These are phyloP conservation scores for Amanita pallidorosea DNA, from an alignment of 768 basidiomycete genomes.

Conservation along the genomic window DNA sequence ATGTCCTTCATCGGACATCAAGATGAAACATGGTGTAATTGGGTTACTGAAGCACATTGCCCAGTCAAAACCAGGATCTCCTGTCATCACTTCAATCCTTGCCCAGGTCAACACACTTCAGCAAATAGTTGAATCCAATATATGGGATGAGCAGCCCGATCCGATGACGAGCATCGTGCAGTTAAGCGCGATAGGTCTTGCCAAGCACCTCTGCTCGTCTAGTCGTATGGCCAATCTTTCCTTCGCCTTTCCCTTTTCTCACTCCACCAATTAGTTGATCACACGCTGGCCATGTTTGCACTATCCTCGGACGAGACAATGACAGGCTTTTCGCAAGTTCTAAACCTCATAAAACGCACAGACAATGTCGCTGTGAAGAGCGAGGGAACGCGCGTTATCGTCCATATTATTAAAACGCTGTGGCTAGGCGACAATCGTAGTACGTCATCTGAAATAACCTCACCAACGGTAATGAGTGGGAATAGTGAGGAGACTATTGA, in stretches of 20 bases:
- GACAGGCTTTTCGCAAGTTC: constrained; percentile 55
- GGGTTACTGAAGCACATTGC: constrained; percentile 84
- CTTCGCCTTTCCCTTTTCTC: neutral
- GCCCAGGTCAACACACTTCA: constrained; percentile 54
- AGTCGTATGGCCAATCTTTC: constrained; percentile 39
- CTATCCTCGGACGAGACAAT: constrained; percentile 21
- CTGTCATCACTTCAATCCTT: constrained; percentile 47
- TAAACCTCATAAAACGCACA: constrained; percentile 67
- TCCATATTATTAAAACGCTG: constrained; percentile 74
- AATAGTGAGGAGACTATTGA: constrained; percentile 22
- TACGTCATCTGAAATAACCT: constrained; percentile 11
- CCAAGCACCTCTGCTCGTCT: constrained; percentile 79
- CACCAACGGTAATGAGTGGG: constrained; percentile 11
- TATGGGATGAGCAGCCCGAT: constrained; percentile 68
- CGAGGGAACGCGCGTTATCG: constrained; percentile 83
- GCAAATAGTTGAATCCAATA: constrained; percentile 45
- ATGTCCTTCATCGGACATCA: constrained; percentile 49
- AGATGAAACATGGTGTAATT: constrained; percentile 82
- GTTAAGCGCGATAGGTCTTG: constrained; percentile 75
- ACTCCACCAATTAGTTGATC: constrained; percentile 23
- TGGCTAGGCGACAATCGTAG: constrained; percentile 42
- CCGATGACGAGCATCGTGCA: constrained; percentile 80
- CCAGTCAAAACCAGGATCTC: constrained; percentile 49
- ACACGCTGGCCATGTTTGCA: constrained; percentile 42
- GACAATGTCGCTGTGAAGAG: constrained; percentile 77